A percentile compares a stretch with the other conserved stretches of the same genome.
phyloP scores from a whole-genome alignment of 371 early-diverging fungal species.

The Syncephalastrum racemosum region DNA sequence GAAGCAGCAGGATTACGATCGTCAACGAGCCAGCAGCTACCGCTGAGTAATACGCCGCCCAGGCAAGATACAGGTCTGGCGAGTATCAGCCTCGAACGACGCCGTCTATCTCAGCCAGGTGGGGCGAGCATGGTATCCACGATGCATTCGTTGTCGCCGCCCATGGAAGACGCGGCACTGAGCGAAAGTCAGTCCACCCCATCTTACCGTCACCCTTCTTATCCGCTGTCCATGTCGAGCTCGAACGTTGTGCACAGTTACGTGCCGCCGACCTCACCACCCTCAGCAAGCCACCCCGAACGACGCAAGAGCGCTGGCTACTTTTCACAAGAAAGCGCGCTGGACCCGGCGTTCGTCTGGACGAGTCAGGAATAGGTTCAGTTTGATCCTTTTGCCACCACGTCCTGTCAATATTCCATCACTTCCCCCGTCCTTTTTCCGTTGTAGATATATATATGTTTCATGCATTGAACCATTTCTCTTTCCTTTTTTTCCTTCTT shows the following conservation, averaged over 20 bases:
- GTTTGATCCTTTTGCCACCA: too few species aligned
- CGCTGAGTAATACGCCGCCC: slow-evolving; percentile 4
- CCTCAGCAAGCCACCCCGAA: background rate
- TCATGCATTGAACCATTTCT: background rate
- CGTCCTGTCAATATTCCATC: too few species aligned
- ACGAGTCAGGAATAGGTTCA: too few species aligned
- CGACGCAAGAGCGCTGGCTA: slow-evolving; percentile 15
- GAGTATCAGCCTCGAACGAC: slow-evolving; percentile 11
- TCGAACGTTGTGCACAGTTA: slow-evolving; percentile 24
- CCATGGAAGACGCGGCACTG: background rate
- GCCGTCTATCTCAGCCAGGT: background rate
- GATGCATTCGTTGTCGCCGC: slow-evolving; percentile 1
- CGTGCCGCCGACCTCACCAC: slow-evolving; percentile 12
- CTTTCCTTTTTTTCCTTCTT: too few species aligned
- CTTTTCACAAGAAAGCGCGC: background rate
- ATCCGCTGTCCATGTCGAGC: slow-evolving; percentile 14
- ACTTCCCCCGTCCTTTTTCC: too few species aligned
- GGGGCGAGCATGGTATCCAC: slow-evolving; percentile 1
- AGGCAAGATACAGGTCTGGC: slow-evolving; percentile 21
- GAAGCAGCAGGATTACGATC: background rate
- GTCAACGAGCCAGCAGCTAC: background rate
- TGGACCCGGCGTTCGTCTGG: too few species aligned
- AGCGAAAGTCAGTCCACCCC: background rate
- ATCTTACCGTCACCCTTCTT: slow-evolving; percentile 1
- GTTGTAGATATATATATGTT: background rate